A percentile compares a stretch with the other conserved stretches of the same genome.
Evolutionary conservation across 169 alveolate species (phyloP).

Genomic region (Plasmodium relictum): DNA sequence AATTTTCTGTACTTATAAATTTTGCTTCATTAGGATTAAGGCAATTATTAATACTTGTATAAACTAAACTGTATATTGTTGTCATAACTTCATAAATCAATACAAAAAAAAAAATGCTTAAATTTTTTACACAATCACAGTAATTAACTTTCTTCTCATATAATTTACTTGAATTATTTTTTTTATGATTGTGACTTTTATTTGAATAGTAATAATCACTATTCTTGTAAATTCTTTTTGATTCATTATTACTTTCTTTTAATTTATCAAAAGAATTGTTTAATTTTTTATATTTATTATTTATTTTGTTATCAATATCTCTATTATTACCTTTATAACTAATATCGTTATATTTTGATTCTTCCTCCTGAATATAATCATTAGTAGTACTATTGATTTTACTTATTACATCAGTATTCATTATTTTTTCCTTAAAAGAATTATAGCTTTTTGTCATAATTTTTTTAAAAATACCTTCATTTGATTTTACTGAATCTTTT

Average conservation of each 20-base stretch:
- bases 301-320: not conserved
- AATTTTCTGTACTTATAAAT: constrained; percentile 16
- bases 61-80: constrained; percentile 30
- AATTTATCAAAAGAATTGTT: not conserved
- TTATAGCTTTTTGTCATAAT: constrained; percentile 58
- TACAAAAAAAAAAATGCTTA: constrained; percentile 38
- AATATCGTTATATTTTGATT: not conserved
- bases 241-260: not conserved
- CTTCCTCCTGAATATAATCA: not conserved
- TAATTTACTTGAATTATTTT: not conserved
- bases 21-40: constrained; percentile 12
- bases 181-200: not conserved
- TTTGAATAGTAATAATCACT: not conserved
- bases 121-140: constrained; percentile 48
- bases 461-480: constrained; percentile 42
- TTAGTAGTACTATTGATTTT: not conserved
- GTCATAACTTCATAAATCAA: constrained; percentile 47
- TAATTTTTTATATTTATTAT: not conserved
- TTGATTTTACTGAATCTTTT: not conserved
- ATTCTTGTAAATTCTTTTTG: not conserved
- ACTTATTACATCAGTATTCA: not conserved
- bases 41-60: constrained; percentile 40
- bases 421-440: constrained; percentile 46
- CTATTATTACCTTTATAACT: not conserved
- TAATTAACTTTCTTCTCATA: constrained; percentile 41